Base-by-base conservation (phyloP, 2,329 filamentous ascomycete species). In the Colletotrichum chrysophilum region DNA sequence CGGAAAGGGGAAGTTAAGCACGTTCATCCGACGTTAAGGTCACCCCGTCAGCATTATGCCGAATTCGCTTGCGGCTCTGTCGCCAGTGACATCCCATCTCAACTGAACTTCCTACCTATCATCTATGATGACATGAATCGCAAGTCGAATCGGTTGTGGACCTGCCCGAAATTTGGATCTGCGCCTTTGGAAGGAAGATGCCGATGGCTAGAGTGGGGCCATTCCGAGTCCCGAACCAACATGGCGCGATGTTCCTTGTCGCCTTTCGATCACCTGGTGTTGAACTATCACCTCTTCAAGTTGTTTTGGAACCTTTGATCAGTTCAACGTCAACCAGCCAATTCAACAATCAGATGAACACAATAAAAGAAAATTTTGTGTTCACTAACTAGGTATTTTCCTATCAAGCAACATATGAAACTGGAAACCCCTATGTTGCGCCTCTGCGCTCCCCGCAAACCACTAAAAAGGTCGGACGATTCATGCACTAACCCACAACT, bases 361-460 rank as follows among this genome's bases (percentile, higher is more conserved):
- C 5, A 7, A 0, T 21, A 2, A 2, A 52, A 13, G n/a, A 12
- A 13, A 7, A 13, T n/a, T n/a, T 4, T 21, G 10, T 21, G 2
- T 13, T 52, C 43, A 52, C 43, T 12, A 2, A 12, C 8, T 52
- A n/a, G n/a, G n/a, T n/a, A 21, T 7, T 52, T 13, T 52, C n/a
- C 43, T 13, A 3, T 13, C 0, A 12, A 52, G 43, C 12, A 52
- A 4, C n/a, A 21, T 21, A 21, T 21, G 43, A 52, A 48, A 48
- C 43, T 48, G 5, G 5, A 21, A 48, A 52, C 43, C n/a, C 43
- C n/a, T 21, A 52, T 24, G 58, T n/a, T 28, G 18, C 18, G 26
- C 28, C n/a, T 32, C 1, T 34, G 16, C 7, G 12, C 16, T 32
- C 58, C 58, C 28, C 16, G 10, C 26, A 61, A 13, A n/a, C 18